phyloP scores from a whole-genome alignment of 345 rosid species.

The Turritis glabra region DNA sequence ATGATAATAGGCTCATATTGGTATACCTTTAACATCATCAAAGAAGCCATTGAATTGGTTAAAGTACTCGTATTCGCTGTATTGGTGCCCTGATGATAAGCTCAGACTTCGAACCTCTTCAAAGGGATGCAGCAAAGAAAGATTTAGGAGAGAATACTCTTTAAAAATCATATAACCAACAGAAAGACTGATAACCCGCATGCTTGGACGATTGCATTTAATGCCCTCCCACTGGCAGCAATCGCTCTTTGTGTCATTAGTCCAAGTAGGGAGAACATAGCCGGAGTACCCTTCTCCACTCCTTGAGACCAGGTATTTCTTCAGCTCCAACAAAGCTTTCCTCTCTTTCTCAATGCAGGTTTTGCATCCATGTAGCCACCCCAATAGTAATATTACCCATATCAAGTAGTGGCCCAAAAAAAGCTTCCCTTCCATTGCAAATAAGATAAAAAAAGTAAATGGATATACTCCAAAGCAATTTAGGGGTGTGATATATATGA shows the following conservation, averaged over 20 bases:
- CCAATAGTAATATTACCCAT: not conserved
- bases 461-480: not conserved
- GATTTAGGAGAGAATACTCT: not conserved
- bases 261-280: not conserved
- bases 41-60: not conserved
- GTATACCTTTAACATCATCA: not conserved
- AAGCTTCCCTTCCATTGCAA: not conserved
- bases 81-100: not conserved
- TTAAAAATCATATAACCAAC: not conserved
- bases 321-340: not conserved
- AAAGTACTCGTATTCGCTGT: not conserved
- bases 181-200: not conserved
- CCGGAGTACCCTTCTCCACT: too few relatives aligned
- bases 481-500: not conserved
- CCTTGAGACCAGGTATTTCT: not conserved
- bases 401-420: not conserved
- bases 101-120: not conserved
- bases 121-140: constrained; percentile 3
- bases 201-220: not conserved
- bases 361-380: not conserved
- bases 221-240: not conserved
- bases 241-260: not conserved
- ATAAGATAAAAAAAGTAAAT: not conserved
- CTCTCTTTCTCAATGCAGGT: not conserved
- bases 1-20: too few relatives aligned